Evolutionary conservation across 2,329 filamentous ascomycete genomes (phyloP).

Genomic region (Aspergillus intermedius): DNA sequence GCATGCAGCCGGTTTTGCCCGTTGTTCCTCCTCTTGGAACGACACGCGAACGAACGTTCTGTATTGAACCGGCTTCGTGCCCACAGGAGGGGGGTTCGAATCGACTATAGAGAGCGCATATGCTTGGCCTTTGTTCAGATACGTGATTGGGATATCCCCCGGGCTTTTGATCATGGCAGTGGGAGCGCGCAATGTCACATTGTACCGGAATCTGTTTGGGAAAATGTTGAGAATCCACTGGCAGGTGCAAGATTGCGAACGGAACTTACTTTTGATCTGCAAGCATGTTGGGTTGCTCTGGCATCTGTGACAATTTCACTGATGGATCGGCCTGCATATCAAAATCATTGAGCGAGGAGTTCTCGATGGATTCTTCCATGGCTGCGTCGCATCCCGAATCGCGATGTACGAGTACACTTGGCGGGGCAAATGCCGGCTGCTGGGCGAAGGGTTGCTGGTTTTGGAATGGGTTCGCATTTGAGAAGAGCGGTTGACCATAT

Average conservation of each 20-base stretch:
- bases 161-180: slow-evolving; percentile 86
- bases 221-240: slow-evolving; percentile 9
- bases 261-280: slow-evolving; percentile 49
- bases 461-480: slow-evolving; percentile 52
- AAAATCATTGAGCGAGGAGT: slow-evolving; percentile 56
- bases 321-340: slow-evolving; percentile 47
- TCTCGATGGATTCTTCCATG: slow-evolving; percentile 62
- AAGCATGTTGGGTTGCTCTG: slow-evolving; percentile 20
- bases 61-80: slow-evolving; percentile 61
- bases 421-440: slow-evolving; percentile 55
- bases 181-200: slow-evolving; percentile 82
- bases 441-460: slow-evolving; percentile 67
- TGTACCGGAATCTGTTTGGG: slow-evolving; percentile 66
- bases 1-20: slow-evolving; percentile 71
- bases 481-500: slow-evolving; percentile 53
- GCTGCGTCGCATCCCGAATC: slow-evolving; percentile 71
- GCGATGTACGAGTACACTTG: slow-evolving; percentile 73
- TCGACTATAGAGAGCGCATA: slow-evolving; percentile 84
- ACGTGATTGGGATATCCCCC: slow-evolving; percentile 93
- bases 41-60: slow-evolving; percentile 91
- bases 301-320: slow-evolving; percentile 39
- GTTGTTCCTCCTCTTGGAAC: slow-evolving; percentile 92
- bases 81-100: slow-evolving; percentile 57
- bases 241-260: slow-evolving; percentile 13
- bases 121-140: slow-evolving; percentile 94